Percentiles rank a stretch among this genome's conserved stretches.
These are phyloP conservation scores for Naegleria fowleri DNA, from an alignment of 208 protist species.

Conservation along the genomic window DNA sequence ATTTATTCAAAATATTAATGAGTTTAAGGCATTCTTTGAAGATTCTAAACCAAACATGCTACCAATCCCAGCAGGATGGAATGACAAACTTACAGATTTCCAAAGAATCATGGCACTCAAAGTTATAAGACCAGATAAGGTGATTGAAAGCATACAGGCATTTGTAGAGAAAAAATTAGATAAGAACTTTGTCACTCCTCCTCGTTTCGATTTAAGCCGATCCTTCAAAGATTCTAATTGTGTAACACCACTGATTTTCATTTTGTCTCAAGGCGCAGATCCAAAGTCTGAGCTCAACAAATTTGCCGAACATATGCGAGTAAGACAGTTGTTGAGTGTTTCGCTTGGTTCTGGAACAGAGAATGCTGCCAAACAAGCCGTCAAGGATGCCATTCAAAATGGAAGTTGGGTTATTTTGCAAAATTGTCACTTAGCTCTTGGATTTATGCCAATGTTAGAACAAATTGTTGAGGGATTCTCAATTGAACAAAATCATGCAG, in stretches of 20 bases:
- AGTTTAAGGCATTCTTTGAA: slow-evolving; percentile 85
- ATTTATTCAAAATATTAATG: slow-evolving; percentile 61
- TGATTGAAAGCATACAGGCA: slow-evolving; percentile 86
- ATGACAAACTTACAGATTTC: slow-evolving; percentile 72
- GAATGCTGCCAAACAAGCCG: slow-evolving; percentile 83
- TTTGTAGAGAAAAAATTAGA: slow-evolving; percentile 83
- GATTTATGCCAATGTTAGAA: slow-evolving; percentile 96
- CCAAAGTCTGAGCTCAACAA: slow-evolving; percentile 88
- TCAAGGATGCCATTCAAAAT: slow-evolving; percentile 81
- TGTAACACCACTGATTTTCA: slow-evolving; percentile 91
- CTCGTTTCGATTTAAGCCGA: slow-evolving; percentile 86
- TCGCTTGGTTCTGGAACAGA: slow-evolving; percentile 97
- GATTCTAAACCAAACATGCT: slow-evolving; percentile 68
- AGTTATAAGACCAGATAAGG: slow-evolving; percentile 91
- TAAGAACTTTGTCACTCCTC: slow-evolving; percentile 86
- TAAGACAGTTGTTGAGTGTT: slow-evolving; percentile 90
- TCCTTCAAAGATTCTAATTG: slow-evolving; percentile 87
- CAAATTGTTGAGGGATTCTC: slow-evolving; percentile 82
- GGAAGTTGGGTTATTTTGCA: slow-evolving; percentile 93
- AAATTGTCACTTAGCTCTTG: slow-evolving; percentile 95
- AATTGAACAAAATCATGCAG: slow-evolving; percentile 74
- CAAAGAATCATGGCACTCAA: slow-evolving; percentile 90
- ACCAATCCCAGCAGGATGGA: slow-evolving; percentile 67
- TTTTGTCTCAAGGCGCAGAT: slow-evolving; percentile 95
- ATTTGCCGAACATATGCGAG: slow-evolving; percentile 90